These are phyloP conservation scores for Chaetomium cochliodes DNA, from an alignment of 495 filamentous ascomycete species.

Conservation along the genomic window DNA sequence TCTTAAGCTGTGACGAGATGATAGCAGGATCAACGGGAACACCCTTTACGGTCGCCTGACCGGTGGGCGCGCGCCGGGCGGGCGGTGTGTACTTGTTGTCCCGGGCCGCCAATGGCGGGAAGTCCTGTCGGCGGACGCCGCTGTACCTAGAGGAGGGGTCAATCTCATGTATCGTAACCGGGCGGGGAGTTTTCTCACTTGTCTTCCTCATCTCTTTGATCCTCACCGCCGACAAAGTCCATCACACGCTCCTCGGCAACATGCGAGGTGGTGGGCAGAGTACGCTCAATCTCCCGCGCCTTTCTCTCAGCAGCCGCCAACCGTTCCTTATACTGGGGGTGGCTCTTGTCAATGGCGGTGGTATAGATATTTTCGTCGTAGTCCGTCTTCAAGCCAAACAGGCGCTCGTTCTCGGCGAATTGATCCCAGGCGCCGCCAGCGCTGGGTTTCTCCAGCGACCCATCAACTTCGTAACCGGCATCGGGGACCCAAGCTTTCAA, in stretches of 20 bases:
- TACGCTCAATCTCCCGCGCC: conserved; percentile 84
- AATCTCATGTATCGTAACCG: conserved; percentile 5
- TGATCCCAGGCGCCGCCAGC: conserved; percentile 75
- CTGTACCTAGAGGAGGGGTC: conserved; percentile 67
- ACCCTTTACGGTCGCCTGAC: conserved; percentile 66
- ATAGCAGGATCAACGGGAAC: conserved; percentile 79
- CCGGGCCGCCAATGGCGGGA: conserved; percentile 58
- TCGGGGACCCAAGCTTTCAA: conserved; percentile 85
- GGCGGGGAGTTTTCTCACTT: conserved; percentile 60
- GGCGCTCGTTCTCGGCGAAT: conserved; percentile 83
- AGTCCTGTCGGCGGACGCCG: conserved; percentile 76
- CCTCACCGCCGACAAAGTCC: conserved; percentile 51
- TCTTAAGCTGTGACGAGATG: conserved; percentile 69
- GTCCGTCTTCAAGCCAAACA: conserved; percentile 80
- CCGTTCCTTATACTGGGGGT: conserved; percentile 75
- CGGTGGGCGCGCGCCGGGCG: conserved; percentile 74
- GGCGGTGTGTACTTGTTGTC: conserved; percentile 89
- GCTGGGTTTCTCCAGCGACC: conserved; percentile 63
- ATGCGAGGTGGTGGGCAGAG: conserved; percentile 67
- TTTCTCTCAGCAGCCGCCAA: conserved; percentile 75
- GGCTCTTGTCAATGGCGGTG: conserved; percentile 76
- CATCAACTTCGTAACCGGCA: conserved; percentile 57
- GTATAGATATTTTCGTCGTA: conserved; percentile 97
- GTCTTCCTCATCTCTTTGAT: conserved; percentile 77
- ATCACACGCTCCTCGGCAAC: conserved; percentile 86